Evolutionary conservation across 345 rosid species (phyloP).

Genomic region (Salix purpurea): DNA sequence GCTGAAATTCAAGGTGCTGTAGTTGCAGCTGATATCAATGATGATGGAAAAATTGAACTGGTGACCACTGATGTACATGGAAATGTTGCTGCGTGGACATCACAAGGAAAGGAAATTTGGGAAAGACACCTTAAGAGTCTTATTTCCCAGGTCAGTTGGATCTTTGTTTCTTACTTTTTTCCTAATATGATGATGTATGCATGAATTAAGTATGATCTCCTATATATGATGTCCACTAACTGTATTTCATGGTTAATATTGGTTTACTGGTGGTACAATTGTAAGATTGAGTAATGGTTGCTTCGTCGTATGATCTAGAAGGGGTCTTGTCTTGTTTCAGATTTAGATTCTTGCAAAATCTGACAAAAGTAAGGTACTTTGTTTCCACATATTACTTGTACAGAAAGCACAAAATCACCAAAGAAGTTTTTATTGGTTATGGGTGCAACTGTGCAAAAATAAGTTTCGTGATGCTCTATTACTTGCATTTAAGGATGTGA

Average conservation of each 20-base stretch:
- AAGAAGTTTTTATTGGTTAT: not conserved
- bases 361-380: not conserved
- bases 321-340: not conserved
- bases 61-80: constrained; percentile 95
- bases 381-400: not conserved
- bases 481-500: not conserved
- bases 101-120: constrained; percentile 91
- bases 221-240: not conserved
- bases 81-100: constrained; percentile 97
- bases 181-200: not conserved
- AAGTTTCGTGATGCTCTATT: not conserved
- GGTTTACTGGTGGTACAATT: not conserved
- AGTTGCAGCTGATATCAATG: constrained; percentile 96
- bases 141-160: constrained; percentile 69
- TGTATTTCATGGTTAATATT: not conserved
- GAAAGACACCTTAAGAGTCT: constrained; percentile 85
- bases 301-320: not conserved
- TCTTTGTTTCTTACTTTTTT: constrained; percentile 1
- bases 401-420: not conserved
- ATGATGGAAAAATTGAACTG: constrained; percentile 96
- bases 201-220: not conserved
- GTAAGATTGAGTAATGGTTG: not conserved
- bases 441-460: not conserved
- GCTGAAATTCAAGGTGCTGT: constrained; percentile 97
- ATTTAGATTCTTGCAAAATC: not conserved